Conservation (phyloP, 2,329 filamentous ascomycete genomes). For the Xylariaceae sp. region DNA sequence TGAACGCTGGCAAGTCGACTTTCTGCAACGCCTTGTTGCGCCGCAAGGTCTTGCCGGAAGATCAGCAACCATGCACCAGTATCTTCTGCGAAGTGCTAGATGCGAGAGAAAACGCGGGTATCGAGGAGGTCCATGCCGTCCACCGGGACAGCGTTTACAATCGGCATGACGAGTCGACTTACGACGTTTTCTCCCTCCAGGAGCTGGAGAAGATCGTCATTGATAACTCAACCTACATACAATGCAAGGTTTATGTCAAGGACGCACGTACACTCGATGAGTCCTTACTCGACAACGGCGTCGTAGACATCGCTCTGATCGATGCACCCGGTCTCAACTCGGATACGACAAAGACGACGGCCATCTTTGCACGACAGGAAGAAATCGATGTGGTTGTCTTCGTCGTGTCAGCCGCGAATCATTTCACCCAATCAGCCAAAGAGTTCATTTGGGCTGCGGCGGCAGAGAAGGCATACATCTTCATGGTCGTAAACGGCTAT, state of each 20-base stretch:
- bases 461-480: conserved; percentile 95
- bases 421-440: conserved; percentile 95
- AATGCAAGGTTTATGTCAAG: conserved; percentile 95
- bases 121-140: conserved; percentile 94
- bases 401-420: conserved; percentile 93
- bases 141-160: conserved; percentile 75
- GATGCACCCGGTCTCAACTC: conserved; percentile 94
- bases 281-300: conserved; percentile 91
- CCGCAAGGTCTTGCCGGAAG: conserved; percentile 87
- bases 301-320: conserved; percentile 95
- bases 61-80: conserved; percentile 95
- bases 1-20: conserved; percentile 97
- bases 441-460: conserved; percentile 96
- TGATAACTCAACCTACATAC: conserved; percentile 80
- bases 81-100: conserved; percentile 98
- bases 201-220: conserved; percentile 84
- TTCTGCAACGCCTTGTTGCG: conserved; percentile 97
- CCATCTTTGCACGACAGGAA: conserved; percentile 92
- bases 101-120: conserved; percentile 76
- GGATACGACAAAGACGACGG: conserved; percentile 94
- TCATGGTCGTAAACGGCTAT: conserved; percentile 97
- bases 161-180: conserved; percentile 87
- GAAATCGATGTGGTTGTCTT: conserved; percentile 99
- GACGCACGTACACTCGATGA: conserved; percentile 85
- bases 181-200: conserved; percentile 71